Evolutionary conservation across 2,329 filamentous ascomycete species (phyloP).

Genomic region (Botryotinia convoluta): DNA sequence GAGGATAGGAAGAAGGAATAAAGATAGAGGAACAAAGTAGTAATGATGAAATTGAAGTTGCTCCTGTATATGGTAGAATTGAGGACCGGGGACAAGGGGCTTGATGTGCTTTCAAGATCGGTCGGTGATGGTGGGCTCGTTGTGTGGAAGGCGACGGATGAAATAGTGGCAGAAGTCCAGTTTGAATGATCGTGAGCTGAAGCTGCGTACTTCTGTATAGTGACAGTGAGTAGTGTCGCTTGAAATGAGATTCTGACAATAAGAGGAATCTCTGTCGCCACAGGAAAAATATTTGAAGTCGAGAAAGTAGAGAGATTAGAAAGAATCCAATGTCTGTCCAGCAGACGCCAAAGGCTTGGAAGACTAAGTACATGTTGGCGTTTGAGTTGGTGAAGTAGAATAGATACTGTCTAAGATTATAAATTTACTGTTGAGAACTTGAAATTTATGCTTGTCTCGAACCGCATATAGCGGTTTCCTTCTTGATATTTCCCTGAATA

Average conservation of each 20-base stretch:
- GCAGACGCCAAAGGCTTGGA: not conserved
- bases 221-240: fast-evolving
- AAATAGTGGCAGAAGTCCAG: not conserved
- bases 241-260: not conserved
- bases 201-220: no score
- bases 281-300: not conserved
- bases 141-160: not conserved
- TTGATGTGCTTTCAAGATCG: not conserved
- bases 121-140: not conserved
- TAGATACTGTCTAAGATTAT: no score
- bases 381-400: no score
- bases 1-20: not conserved
- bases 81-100: not conserved
- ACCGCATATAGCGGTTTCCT: not conserved
- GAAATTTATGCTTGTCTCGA: not conserved
- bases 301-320: no score
- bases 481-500: no score
- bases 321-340: no score
- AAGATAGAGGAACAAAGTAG: not conserved
- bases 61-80: not conserved
- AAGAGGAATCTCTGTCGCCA: not conserved
- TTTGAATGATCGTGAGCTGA: not conserved
- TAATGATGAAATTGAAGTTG: not conserved
- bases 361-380: not conserved
- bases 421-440: no score